Percentiles rank a stretch among this genome's conserved stretches.
phyloP scores from a whole-genome alignment of 768 basidiomycete genomes.

The Podaxis sp. region DNA sequence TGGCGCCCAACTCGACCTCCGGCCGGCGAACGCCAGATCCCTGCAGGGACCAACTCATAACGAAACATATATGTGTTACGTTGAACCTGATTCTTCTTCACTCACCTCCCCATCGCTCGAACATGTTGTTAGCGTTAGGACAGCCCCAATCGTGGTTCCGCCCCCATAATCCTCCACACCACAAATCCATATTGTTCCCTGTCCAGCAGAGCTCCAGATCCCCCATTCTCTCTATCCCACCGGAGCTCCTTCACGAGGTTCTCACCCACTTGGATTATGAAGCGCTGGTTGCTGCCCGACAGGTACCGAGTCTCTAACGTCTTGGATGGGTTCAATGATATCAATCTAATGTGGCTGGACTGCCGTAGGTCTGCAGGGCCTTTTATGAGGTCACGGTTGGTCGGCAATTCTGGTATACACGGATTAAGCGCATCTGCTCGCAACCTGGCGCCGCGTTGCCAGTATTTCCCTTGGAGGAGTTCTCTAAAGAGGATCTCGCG shows the following conservation, averaged over 20 bases:
- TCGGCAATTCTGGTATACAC: not conserved
- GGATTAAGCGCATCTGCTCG: not conserved
- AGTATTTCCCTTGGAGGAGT: not conserved
- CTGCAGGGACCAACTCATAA: too few species aligned
- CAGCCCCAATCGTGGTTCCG: too few species aligned
- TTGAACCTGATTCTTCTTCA: too few species aligned
- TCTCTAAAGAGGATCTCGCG: not conserved
- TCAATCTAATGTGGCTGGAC: not conserved
- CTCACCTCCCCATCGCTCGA: too few species aligned
- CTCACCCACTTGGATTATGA: not conserved
- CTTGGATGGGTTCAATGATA: not conserved
- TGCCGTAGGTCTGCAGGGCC: not conserved
- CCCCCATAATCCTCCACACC: too few species aligned
- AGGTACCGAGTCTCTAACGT: too few species aligned
- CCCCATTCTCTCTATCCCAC: not conserved
- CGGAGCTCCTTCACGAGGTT: not conserved
- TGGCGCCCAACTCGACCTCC: too few species aligned
- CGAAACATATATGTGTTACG: too few species aligned
- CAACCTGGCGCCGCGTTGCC: not conserved
- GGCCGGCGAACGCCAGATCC: too few species aligned
- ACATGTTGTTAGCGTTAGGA: too few species aligned
- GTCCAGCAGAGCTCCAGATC: not conserved
- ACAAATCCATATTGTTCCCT: not conserved
- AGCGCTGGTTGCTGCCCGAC: not conserved
- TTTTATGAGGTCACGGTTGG: not conserved